Percentiles rank a stretch among this genome's conserved stretches.
Evolutionary conservation across 106 monocot species (phyloP).

Genomic region (Agapanthus africanus): DNA sequence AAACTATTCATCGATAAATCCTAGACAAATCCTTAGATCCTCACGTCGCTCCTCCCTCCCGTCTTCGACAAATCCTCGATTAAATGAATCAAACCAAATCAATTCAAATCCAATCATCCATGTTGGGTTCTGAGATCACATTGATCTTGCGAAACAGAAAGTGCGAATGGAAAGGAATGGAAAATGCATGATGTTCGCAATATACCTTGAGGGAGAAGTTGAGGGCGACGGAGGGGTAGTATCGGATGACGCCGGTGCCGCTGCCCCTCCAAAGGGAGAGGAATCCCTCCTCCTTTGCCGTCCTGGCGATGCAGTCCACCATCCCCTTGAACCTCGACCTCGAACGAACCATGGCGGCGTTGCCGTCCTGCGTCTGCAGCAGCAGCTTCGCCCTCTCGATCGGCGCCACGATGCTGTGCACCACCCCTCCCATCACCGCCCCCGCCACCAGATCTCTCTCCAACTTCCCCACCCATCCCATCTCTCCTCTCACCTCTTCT

Average conservation of each 20-base stretch:
- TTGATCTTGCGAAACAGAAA: too few relatives aligned
- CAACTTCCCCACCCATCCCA: conserved; percentile 57
- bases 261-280: conserved; percentile 98
- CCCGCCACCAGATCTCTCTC: conserved; percentile 81
- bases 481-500: too few relatives aligned
- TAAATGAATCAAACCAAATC: too few relatives aligned
- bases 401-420: conserved; percentile 96
- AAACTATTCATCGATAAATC: too few relatives aligned
- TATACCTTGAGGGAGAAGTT: conserved; percentile 97
- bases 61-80: too few relatives aligned
- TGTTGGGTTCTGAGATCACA: too few relatives aligned
- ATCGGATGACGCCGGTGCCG: conserved; percentile 82
- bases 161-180: too few relatives aligned
- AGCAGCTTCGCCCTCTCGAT: conserved; percentile 94
- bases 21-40: too few relatives aligned
- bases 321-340: conserved; percentile 63
- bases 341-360: conserved; percentile 63
- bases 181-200: too few relatives aligned
- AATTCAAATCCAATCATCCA: too few relatives aligned
- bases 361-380: conserved; percentile 97
- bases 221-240: conserved; percentile 98
- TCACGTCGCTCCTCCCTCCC: too few relatives aligned
- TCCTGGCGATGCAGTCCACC: conserved; percentile 77
- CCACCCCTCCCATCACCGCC: conserved; percentile 85
- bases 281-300: conserved; percentile 78